These are phyloP conservation scores for Trichoderma orchidacearum DNA, from an alignment of 495 filamentous ascomycete species.

Conservation along the genomic window DNA sequence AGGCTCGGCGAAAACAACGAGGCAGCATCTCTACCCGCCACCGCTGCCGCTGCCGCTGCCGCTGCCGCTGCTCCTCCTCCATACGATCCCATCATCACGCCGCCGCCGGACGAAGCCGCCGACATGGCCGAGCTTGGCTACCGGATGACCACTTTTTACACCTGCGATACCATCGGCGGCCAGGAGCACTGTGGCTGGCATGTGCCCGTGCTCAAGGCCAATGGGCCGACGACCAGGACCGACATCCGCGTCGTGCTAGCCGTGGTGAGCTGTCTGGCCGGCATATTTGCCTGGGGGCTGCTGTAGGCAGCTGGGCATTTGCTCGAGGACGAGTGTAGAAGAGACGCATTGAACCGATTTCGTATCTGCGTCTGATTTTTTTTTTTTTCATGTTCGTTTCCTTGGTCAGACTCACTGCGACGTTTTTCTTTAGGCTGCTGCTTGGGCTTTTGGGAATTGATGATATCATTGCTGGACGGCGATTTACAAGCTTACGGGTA, in stretches of 20 bases:
- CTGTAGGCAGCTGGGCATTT: neutral
- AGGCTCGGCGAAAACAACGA: too few species aligned
- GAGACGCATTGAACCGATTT: too few species aligned
- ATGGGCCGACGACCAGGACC: neutral
- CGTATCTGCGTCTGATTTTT: too few species aligned
- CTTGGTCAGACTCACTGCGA: too few species aligned
- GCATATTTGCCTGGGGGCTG: neutral
- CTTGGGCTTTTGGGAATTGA: too few species aligned
- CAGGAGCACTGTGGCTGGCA: slow-evolving; percentile 30
- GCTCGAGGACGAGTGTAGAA: neutral
- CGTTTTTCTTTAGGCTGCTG: too few species aligned
- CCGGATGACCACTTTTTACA: slow-evolving; percentile 28
- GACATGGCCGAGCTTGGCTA: slow-evolving; percentile 6
- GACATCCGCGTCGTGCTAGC: neutral
- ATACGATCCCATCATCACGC: neutral
- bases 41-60: too few species aligned
- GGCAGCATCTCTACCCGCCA: too few species aligned
- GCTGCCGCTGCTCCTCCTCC: neutral
- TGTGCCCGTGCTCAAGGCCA: slow-evolving; percentile 23
- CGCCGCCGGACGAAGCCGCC: slow-evolving; percentile 1
- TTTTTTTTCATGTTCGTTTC: too few species aligned
- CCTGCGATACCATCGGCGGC: slow-evolving; percentile 18
- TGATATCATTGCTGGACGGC: neutral
- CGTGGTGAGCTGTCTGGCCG: neutral
- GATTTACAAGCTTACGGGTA: neutral